Base-by-base conservation (phyloP, 164 flowering plant genomes). In the Vitis rupestris region DNA sequence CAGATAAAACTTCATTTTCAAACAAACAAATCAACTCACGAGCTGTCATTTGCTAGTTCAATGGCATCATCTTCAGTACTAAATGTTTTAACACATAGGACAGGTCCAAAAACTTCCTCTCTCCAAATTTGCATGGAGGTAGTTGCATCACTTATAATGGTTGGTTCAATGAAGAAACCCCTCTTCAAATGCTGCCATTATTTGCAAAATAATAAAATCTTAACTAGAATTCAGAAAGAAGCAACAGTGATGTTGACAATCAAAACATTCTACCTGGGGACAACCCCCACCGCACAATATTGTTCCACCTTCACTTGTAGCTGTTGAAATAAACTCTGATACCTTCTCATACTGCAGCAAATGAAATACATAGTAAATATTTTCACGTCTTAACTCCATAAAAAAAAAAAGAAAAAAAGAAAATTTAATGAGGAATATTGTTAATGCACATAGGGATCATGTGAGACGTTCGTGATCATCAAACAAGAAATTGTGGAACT, bases 21-120 rank as follows among this genome's bases (percentile, higher is more conserved):
- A 31, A 31, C 44, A 37, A 16, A 49, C 44, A 0, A 64, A 63
- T 58, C 10, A 74, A 78, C 94, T 88, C 63, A 93, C 98, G 74
- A 83, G 63, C 92, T 83, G 70, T 91, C 97, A 78, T 96, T 91
- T 74, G 99, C 97, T 69, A 95, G 79, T 67, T 93, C 91, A 79
- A 91, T 84, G 60, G 98, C 99, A 77, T 96, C 99, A 8, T 90
- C 92, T 80, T 96, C 99, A 52, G 86, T 84, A 44, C 82, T 75
- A 71, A 96, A 93, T 64, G 93, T 91, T 79, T 93, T 90, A 23
- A 90, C 91, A 75, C 98, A 89, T 1, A 96, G 76, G 74, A 96
- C 97, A 65, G 99, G 99, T 68, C 98, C 99, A 80, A 96, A 96
- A 57, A 91, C 98, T 86, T 96, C 99, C 72, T 93, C 98, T 69